Percentiles rank a stretch among this genome's conserved stretches.
These are phyloP conservation scores for Rhizopus delemar DNA, from an alignment of 371 early-diverging fungal genomes.

Conservation along the genomic window DNA sequence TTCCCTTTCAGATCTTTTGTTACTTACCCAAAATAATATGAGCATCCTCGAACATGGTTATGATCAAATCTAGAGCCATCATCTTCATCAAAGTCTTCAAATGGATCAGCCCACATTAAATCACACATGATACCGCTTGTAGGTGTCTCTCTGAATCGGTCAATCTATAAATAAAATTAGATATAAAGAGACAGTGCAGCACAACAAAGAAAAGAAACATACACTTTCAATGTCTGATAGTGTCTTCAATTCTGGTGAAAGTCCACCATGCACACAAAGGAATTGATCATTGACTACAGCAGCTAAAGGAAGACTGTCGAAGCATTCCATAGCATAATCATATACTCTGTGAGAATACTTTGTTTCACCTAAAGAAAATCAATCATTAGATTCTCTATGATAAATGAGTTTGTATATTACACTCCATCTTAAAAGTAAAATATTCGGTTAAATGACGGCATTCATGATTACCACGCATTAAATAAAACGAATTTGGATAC, in stretches of 20 bases:
- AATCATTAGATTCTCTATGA: not conserved
- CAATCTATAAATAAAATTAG: constrained; percentile 52
- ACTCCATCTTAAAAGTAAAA: constrained; percentile 97
- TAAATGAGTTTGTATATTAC: constrained; percentile 49
- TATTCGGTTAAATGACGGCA: constrained; percentile 97
- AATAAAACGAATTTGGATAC: constrained; percentile 87
- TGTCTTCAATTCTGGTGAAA: constrained; percentile 92
- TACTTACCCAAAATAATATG: constrained; percentile 83
- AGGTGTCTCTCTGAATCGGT: constrained; percentile 95
- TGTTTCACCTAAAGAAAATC: constrained; percentile 62
- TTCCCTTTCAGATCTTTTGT: too few species aligned
- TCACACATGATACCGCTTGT: constrained; percentile 97
- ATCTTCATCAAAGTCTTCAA: constrained; percentile 92
- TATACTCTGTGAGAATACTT: constrained; percentile 94
- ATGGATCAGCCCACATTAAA: constrained; percentile 97
- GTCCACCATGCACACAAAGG: constrained; percentile 98
- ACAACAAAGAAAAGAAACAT: constrained; percentile 7
- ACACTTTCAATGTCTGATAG: constrained; percentile 81
- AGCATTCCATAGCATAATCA: constrained; percentile 87
- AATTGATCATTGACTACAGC: constrained; percentile 97
- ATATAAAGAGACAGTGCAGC: not conserved
- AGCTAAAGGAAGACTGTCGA: constrained; percentile 93
- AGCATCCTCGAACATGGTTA: constrained; percentile 95
- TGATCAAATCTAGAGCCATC: constrained; percentile 79
- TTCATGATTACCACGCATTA: constrained; percentile 99